Evolutionary conservation across 768 basidiomycete genomes (phyloP), one percentile per base, ranked within the genome.

Genomic region (Suillus sp.): DNA sequence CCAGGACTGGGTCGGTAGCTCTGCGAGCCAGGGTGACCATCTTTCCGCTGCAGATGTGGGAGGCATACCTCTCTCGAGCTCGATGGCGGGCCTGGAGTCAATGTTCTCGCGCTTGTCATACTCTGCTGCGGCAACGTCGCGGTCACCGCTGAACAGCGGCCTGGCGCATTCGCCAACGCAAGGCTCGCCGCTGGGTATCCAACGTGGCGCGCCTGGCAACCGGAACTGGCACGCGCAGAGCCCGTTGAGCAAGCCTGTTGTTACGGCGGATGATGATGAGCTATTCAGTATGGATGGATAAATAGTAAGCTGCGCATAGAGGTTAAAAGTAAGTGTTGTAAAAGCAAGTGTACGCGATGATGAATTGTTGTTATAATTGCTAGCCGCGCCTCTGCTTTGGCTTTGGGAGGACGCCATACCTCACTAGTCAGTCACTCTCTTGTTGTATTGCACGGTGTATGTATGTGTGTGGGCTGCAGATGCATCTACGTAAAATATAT

Each of bases 231-330:
- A 80, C 50, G 57, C 70, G 10, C 68, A 76, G 58, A 89, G 88
- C 70, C 88, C 88, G 59, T 76, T 90, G 62, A 85, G 86, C 68
- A 78, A 84, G 61, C 86, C 88, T 4, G 83, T 86, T 48, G 75
- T 82, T 37, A 84, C 81, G n/a, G 79, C 79, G 38, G 84, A 81
- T 62, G 81, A 89, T 64, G 88, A 89, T 71, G 90, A 83, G 59
- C 73, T 92, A 71, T 92, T 92, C 72, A 80, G 79, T 69, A 87
- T 91, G 86, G 90, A 91, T 66, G 79, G 79, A 60, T 82, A 70
- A 77, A 37, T 51, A 37, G 10, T 25, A 38, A 37, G 54, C 22
- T 37, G 22, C 4, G 16, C 54, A 35, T 38, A 25, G 55, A 56
- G 38, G 34, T 56, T 18, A 56, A 51, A 56, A 56, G 55, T 56